Evolutionary conservation across 192 early-diverging fungal species (phyloP).

Genomic region (Coemansia erecta): DNA sequence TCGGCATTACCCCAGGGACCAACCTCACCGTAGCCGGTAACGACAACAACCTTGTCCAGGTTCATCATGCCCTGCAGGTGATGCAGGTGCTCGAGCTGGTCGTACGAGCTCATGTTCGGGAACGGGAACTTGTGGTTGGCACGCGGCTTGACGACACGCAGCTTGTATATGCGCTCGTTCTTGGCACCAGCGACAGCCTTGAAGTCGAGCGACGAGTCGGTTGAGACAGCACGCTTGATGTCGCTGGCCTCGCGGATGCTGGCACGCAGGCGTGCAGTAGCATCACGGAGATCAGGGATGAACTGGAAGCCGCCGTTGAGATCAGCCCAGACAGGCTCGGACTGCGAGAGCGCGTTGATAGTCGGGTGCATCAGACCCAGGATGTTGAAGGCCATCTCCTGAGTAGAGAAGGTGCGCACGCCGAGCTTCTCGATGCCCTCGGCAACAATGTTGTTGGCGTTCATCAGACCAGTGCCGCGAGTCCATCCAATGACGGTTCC

Average conservation of each 20-base stretch:
- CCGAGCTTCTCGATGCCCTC: conserved; percentile 90
- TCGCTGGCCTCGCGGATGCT: conserved; percentile 83
- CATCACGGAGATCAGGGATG: conserved; percentile 79
- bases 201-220: conserved; percentile 76
- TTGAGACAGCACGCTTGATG: conserved; percentile 78
- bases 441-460: conserved; percentile 87
- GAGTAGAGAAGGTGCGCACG: conserved; percentile 87
- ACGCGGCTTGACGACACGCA: conserved; percentile 77
- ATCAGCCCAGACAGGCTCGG: conserved; percentile 91
- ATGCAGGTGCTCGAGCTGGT: conserved; percentile 62
- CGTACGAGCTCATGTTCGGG: conserved; percentile 60
- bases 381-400: conserved; percentile 97
- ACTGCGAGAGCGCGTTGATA: conserved; percentile 71
- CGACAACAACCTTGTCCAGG: conserved; percentile 87
- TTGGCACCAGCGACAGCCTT: conserved; percentile 73
- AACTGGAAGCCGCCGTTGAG: conserved; percentile 92
- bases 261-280: conserved; percentile 70
- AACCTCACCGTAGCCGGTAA: conserved; percentile 92
- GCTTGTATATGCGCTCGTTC: conserved; percentile 58
- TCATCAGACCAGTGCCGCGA: conserved; percentile 95
- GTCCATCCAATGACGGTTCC: conserved; percentile 97
- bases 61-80: conserved; percentile 71
- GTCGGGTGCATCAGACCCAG: conserved; percentile 85
- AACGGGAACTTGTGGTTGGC: conserved; percentile 94
- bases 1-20: conserved; percentile 87